A percentile compares a stretch with the other conserved stretches of the same genome.
These are phyloP conservation scores for Mycena galericulata DNA, from an alignment of 768 basidiomycete genomes.

Conservation along the genomic window DNA sequence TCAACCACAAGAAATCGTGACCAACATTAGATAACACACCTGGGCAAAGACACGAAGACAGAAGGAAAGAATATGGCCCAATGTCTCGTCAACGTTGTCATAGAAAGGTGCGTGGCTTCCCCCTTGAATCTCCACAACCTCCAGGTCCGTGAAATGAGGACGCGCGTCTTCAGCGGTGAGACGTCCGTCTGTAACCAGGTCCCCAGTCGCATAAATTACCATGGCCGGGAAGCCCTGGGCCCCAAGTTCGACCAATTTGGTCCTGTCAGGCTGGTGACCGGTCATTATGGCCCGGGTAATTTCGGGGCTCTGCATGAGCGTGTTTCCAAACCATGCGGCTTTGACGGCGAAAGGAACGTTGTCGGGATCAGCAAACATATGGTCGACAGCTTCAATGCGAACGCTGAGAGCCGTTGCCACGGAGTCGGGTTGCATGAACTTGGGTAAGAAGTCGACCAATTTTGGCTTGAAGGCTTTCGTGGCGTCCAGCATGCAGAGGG, in stretches of 20 bases:
- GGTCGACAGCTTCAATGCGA: conserved; percentile 22
- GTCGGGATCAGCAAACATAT: conserved; percentile 11
- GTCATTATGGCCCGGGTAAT: background rate
- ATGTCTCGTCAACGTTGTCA: conserved; percentile 28
- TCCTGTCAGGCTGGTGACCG: conserved; percentile 24
- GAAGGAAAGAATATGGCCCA: conserved; percentile 26
- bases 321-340: conserved; percentile 26
- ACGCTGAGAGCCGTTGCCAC: conserved; percentile 11
- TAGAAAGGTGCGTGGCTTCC: conserved; percentile 31
- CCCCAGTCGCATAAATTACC: conserved; percentile 29
- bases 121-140: conserved; percentile 23
- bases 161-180: conserved; percentile 22
- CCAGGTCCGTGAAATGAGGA: conserved; percentile 25
- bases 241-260: conserved; percentile 15
- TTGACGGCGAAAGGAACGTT: conserved; percentile 18
- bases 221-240: conserved; percentile 29
- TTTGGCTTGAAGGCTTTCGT: conserved; percentile 18
- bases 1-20: background rate
- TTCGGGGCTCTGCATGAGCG: conserved; percentile 5
- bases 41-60: conserved; percentile 21
- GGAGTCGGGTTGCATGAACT: conserved; percentile 20
- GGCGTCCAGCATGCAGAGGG: conserved; percentile 14
- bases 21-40: background rate
- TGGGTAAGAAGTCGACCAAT: background rate
- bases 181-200: conserved; percentile 18